phyloP scores from a whole-genome alignment of 257 asterid genomes.

The Lavandula angustifolia region DNA sequence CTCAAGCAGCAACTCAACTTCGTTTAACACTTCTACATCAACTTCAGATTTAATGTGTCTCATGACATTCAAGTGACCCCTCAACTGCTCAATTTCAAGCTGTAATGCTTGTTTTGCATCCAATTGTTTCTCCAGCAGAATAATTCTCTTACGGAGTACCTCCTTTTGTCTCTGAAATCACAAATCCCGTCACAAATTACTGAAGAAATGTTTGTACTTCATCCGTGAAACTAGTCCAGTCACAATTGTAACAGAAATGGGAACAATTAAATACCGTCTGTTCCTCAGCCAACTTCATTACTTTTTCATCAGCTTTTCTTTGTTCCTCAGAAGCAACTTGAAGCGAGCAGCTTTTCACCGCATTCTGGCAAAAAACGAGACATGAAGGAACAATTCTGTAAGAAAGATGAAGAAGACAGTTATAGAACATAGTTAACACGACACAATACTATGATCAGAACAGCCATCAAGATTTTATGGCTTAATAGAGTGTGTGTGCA shows the following conservation, averaged over 20 bases:
- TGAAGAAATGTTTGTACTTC: slow-evolving; percentile 21
- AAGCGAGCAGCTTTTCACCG: slow-evolving; percentile 59
- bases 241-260: slow-evolving; percentile 26
- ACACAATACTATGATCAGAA: slow-evolving; percentile 11
- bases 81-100: slow-evolving; percentile 74
- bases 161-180: slow-evolving; percentile 81
- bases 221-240: slow-evolving; percentile 24
- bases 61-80: slow-evolving; percentile 65
- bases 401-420: slow-evolving; percentile 23
- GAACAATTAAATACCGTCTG: slow-evolving; percentile 61
- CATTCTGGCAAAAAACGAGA: slow-evolving; percentile 55
- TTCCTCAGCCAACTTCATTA: slow-evolving; percentile 77
- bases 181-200: slow-evolving; percentile 28
- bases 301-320: slow-evolving; percentile 58
- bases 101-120: slow-evolving; percentile 76
- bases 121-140: slow-evolving; percentile 67
- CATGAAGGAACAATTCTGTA: slow-evolving; percentile 14
- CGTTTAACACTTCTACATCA: slow-evolving; percentile 57
- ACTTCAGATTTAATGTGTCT: slow-evolving; percentile 66
- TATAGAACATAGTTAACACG: slow-evolving; percentile 18
- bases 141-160: slow-evolving; percentile 61
- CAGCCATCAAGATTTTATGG: neutral
- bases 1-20: slow-evolving; percentile 57
- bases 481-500: neutral
- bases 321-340: slow-evolving; percentile 71